These are phyloP conservation scores for Bipolaris sorokiniana DNA, from an alignment of 2,329 filamentous ascomycete species.

Conservation along the genomic window DNA sequence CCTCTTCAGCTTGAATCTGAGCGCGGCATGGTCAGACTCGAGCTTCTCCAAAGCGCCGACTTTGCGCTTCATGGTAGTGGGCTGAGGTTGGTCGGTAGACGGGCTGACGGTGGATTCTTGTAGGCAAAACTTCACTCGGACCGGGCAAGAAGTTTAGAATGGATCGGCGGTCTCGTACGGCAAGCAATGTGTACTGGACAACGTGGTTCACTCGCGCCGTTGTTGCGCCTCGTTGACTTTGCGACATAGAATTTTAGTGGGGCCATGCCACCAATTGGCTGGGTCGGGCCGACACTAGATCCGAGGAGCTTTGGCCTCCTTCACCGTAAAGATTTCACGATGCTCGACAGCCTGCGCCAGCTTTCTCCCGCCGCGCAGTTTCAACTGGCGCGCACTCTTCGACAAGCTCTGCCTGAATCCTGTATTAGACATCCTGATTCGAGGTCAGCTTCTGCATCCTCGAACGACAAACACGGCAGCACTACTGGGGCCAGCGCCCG, in stretches of 20 bases:
- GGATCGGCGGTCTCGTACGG: neutral
- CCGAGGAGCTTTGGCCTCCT: constrained; percentile 22
- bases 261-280: constrained; percentile 16
- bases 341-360: constrained; percentile 4
- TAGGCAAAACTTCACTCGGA: neutral
- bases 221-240: constrained; percentile 18
- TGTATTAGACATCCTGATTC: neutral
- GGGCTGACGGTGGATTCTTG: neutral
- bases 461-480: constrained; percentile 21
- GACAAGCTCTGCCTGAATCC: neutral
- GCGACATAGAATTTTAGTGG: constrained; percentile 27
- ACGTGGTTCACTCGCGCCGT: neutral
- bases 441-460: constrained; percentile 2
- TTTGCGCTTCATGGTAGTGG: constrained; percentile 73
- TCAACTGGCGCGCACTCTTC: constrained; percentile 7
- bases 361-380: constrained; percentile 10
- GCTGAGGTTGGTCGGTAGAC: neutral
- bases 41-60: constrained; percentile 93
- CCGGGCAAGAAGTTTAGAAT: neutral
- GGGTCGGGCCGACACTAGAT: constrained; percentile 19
- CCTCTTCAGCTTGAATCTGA: constrained; percentile 73
- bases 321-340: constrained; percentile 15
- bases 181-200: neutral
- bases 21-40: constrained; percentile 74
- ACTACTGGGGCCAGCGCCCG: constrained; percentile 41